Conservation (phyloP, 2,329 filamentous ascomycete species). For the Fusarium paranaense region DNA sequence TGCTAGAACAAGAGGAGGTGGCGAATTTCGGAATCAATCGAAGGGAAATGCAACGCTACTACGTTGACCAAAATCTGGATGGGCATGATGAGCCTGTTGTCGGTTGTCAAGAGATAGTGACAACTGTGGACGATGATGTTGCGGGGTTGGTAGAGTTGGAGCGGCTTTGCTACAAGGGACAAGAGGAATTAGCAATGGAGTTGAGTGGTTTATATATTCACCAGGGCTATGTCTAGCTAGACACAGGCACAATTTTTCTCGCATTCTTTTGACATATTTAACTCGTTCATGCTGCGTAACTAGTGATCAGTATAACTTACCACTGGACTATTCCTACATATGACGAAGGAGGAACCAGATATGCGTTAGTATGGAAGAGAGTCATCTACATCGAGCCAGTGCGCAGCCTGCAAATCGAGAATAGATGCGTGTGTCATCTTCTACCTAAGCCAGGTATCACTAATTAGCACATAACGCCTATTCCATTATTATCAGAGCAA, state of each 20-base stretch:
- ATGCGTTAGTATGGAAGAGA: too few species aligned
- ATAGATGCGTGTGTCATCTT: too few species aligned
- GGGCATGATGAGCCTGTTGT: neutral
- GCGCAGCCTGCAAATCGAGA: too few species aligned
- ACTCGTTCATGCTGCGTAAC: neutral
- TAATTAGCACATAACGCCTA: neutral
- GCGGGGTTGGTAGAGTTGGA: neutral
- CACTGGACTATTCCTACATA: too few species aligned
- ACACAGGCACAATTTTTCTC: neutral
- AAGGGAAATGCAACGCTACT: neutral
- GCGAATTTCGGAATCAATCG: neutral
- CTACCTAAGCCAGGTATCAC: too few species aligned
- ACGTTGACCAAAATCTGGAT: neutral
- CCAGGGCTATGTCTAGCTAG: neutral
- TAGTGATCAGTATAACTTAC: too few species aligned
- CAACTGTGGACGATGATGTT: neutral
- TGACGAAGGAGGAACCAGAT: too few species aligned
- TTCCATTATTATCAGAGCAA: neutral
- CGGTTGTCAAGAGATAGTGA: neutral
- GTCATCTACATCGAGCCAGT: too few species aligned
- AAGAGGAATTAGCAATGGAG: neutral
- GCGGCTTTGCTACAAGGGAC: neutral
- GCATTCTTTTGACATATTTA: neutral
- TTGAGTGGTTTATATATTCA: neutral
- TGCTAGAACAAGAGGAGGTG: neutral